Percentiles rank a stretch among this genome's conserved stretches.
Conservation (phyloP, 176 grass and related monocot genomes). For the Hordeum marinum region DNA sequence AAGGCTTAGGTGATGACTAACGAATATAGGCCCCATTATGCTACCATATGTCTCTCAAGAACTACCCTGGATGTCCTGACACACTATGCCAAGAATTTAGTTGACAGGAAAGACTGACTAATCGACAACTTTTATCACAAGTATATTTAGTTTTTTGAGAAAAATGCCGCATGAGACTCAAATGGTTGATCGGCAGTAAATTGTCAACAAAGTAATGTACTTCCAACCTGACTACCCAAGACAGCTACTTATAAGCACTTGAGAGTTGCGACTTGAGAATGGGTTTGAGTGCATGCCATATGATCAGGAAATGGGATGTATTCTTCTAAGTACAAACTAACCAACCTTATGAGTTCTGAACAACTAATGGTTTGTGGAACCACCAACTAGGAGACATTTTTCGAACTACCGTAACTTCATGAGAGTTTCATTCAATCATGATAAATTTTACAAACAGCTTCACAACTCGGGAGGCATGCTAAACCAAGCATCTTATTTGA, state of each 20-base stretch:
- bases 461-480: neutral
- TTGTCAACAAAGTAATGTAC: neutral
- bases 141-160: neutral
- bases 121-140: neutral
- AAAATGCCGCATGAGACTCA: neutral
- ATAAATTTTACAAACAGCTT: neutral
- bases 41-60: slow-evolving; percentile 5
- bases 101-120: neutral
- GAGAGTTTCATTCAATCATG: neutral
- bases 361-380: neutral
- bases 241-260: neutral
- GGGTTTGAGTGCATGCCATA: neutral
- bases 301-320: neutral
- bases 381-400: neutral
- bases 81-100: neutral
- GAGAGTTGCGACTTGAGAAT: neutral
- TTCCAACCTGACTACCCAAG: neutral
- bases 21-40: neutral
- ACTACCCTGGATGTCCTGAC: neutral
- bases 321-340: neutral
- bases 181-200: neutral
- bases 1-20: neutral
- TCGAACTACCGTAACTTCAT: neutral
- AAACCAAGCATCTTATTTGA: neutral
- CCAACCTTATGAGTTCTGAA: neutral